Evolutionary conservation across 768 basidiomycete genomes (phyloP), one percentile per base, ranked within the genome.

Genomic region (Candolleomyces efflorescens): DNA sequence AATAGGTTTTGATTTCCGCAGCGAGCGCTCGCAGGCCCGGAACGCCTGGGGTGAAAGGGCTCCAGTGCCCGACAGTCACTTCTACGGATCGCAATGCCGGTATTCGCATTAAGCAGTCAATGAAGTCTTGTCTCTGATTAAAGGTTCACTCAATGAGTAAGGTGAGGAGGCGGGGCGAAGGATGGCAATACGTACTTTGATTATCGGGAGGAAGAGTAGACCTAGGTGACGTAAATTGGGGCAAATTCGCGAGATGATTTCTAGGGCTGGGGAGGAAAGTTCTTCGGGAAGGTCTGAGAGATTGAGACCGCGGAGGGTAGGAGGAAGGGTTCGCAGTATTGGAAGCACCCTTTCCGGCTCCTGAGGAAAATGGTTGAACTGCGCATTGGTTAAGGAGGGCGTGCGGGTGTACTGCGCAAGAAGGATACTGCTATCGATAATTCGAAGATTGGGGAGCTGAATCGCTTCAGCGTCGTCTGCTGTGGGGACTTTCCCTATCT

Each of bases 21-120:
- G 69, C 71, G 27, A 75, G 60, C 2, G 68, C 66, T 11, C 73
- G 70, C 52, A 72, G 73, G 0, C 66, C 64, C n/a, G 60, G 48
- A 1, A 58, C 49, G 3, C 46, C 39, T 18, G 58, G 57, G 2
- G 43, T 46, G 32, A 32, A 32, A 9, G 43, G 39, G 2, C 45
- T 52, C 75, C 75, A 77, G 22, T 55, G 36, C 3, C 59, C 49
- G 3, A 77, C 59, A 45, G 75, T 73, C 5, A 75, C 63, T 20
- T 77, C 73, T n/a, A 74, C 66, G 17, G 65, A 61, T 15, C 56
- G 61, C 23, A 74, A 69, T 49, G 61, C 53, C 36, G 63, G 69
- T 53, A 75, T 62, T 20, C 54, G 47, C 63, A 72, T 67, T 1
- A 71, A 63, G 45, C 51, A 62, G 20, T 59, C 49, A 56, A 67